Evolutionary conservation across 371 early-diverging fungal genomes (phyloP).

Genomic region (Coemansia sp.): DNA sequence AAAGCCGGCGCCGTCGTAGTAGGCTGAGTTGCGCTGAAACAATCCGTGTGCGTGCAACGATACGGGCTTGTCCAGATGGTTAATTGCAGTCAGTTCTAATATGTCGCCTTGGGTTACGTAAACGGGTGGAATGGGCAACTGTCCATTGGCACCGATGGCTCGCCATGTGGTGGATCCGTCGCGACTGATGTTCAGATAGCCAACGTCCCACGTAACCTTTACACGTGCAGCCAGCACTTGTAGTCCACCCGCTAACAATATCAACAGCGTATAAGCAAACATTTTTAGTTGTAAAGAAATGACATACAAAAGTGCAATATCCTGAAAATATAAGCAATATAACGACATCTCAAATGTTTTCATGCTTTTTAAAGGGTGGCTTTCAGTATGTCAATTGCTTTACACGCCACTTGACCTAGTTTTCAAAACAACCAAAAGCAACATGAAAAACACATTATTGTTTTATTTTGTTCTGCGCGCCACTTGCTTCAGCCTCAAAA

Average conservation of each 20-base stretch:
- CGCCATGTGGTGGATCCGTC: slow-evolving; percentile 61
- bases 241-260: background rate
- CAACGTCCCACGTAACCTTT: slow-evolving; percentile 64
- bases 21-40: slow-evolving; percentile 62
- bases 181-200: slow-evolving; percentile 63
- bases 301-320: too few relatives aligned
- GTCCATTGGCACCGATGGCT: slow-evolving; percentile 67
- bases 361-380: too few relatives aligned
- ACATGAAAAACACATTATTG: too few relatives aligned
- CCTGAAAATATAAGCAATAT: too few relatives aligned
- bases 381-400: too few relatives aligned
- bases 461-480: too few relatives aligned
- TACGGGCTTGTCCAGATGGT: slow-evolving; percentile 61
- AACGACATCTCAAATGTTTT: too few relatives aligned
- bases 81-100: slow-evolving; percentile 58
- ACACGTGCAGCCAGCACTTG: background rate
- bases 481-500: too few relatives aligned
- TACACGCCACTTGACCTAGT: too few relatives aligned
- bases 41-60: slow-evolving; percentile 68
- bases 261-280: background rate
- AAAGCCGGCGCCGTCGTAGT: slow-evolving; percentile 61
- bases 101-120: slow-evolving; percentile 51
- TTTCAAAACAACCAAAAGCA: too few relatives aligned
- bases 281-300: background rate
- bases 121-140: slow-evolving; percentile 60